Base-by-base conservation (phyloP, 2,329 filamentous ascomycete genomes). In the Monosporascus sp. region DNA sequence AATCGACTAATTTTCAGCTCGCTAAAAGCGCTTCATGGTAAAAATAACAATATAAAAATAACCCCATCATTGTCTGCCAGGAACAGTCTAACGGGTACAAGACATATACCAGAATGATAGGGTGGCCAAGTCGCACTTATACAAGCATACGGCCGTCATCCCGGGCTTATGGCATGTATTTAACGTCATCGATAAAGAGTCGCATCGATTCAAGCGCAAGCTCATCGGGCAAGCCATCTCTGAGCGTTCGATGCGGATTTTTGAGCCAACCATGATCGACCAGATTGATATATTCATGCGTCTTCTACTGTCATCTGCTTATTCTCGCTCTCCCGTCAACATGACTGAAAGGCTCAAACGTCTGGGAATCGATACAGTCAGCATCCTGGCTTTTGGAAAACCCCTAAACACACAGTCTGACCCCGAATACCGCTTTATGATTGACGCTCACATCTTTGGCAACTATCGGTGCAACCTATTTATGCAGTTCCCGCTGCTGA, bases 1-100 rank as follows among this genome's bases (percentile, higher is more conserved):
- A 50, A 58, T 46, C 49, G 54, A 11, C 51, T 58, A 0, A 46
- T 58, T 15, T 58, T 58, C 48, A 58, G 56, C 31, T 50, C 56
- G 7, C 24, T 54, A 5, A 50, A 44, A 3, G 56, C 56, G 9
- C 8, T 56, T 15, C 49, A 53, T 20, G 54, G 51, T 56, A 49
- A 20, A 45, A 15, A 31, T 7, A 25, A 25, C 5, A 7, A n/a
- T n/a, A n/a, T n/a, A 49, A 20, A 45, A 15, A 11, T 4, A 4
- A 31, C 9, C 27, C 8, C 27, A 31, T 31, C 8, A 31, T 31
- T 31, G 11, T 31, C 27, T 31, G 9, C 27, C 27, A 7, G 2
- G 44, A 24, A 20, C 17, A 17, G 44, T 20, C n/a, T 47, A 8
- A 47, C 44, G 20, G 24, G 14, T 49, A 7, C 3, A 24, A 58